These are phyloP conservation scores for Diaporthe humulicola DNA, from an alignment of 2,329 filamentous ascomycete species.

Conservation along the genomic window DNA sequence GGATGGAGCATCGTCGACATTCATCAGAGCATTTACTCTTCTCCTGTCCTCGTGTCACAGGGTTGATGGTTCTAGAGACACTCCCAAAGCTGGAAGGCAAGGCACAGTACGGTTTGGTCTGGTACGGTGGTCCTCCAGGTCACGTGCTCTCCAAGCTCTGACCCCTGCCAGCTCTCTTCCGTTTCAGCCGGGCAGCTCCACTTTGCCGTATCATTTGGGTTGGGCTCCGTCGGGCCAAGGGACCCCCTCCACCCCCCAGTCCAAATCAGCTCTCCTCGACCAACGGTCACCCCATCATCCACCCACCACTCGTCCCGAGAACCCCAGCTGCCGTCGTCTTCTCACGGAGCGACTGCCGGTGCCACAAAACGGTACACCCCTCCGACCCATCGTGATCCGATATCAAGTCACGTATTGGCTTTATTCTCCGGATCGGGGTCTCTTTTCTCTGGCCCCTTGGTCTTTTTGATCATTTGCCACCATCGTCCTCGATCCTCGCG, in stretches of 20 bases:
- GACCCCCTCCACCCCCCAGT: conserved; percentile 5
- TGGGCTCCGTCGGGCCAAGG: conserved; percentile 21
- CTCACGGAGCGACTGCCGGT: conserved; percentile 37
- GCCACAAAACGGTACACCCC: conserved; percentile 39
- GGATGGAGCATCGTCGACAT: not conserved
- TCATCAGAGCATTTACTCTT: not conserved
- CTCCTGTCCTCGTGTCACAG: not conserved
- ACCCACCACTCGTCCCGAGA: conserved; percentile 21
- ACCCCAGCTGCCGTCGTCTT: conserved; percentile 30
- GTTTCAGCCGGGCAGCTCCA: conserved; percentile 30
- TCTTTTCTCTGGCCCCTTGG: conserved; percentile 30
- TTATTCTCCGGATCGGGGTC: conserved; percentile 24
- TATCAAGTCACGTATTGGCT: conserved; percentile 15
- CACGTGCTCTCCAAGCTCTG: conserved; percentile 16
- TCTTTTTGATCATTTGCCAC: conserved; percentile 25
- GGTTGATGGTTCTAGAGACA: not conserved
- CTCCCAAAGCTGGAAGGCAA: too few relatives aligned
- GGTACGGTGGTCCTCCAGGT: not conserved
- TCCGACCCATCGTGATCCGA: conserved; percentile 34
- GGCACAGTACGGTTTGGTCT: not conserved
- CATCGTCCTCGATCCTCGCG: conserved; percentile 24
- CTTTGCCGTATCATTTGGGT: conserved; percentile 16
- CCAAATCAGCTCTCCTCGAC: conserved; percentile 5
- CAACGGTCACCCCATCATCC: conserved; percentile 22
- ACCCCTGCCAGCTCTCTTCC: conserved; percentile 3